Evolutionary conservation across 805 yeast species (phyloP), one percentile per base, ranked within the genome.

Genomic region (Wickerhamiella bombiphila): DNA sequence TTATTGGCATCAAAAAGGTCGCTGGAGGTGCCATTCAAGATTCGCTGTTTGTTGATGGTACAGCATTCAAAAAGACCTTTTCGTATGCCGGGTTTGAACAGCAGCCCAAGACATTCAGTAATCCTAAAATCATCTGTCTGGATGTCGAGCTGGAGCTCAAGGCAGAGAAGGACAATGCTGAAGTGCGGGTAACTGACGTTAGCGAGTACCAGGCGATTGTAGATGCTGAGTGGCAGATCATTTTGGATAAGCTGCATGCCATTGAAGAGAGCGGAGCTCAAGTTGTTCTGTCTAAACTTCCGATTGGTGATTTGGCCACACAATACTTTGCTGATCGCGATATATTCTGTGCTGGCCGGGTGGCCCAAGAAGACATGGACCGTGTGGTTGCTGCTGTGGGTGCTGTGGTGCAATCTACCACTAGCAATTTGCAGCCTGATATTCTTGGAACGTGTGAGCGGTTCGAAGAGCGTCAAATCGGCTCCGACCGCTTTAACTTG

Each of bases 21-120:
- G 73, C 94, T 8, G 98, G 98, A 50, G 98, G 98, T 42, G 80
- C 86, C 35, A 79, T 91, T 74, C 95, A 88, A 56, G 97, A 91
- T 52, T 80, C 96, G 8, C 55, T 74, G 44, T 80, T 85, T 50
- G 72, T 91, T 37, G 72, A 81, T 50, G 98, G 98, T 55, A 97
- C 91, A 43, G 98, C 96, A 3, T 91, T 91, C 63, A 83, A 91
- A 55, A 91, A 91, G 65, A 86, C 98, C 0, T 91, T 91, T 53
- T 79, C 96, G 19, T 91, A 91, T 53, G 98, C 98, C 34, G 98
- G 98, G 2, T 91, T 91, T 57, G 98, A 91, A 61, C 98, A 91
- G 65, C 98, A 91, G 61, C 98, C 98, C 36, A 91, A 91, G 60
- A 61, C 58, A 37, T 83, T 91, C 57, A 51, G 52, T 15, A 66